Evolutionary conservation across 345 rosid species (phyloP).

Genomic region (Moringa oleifera): DNA sequence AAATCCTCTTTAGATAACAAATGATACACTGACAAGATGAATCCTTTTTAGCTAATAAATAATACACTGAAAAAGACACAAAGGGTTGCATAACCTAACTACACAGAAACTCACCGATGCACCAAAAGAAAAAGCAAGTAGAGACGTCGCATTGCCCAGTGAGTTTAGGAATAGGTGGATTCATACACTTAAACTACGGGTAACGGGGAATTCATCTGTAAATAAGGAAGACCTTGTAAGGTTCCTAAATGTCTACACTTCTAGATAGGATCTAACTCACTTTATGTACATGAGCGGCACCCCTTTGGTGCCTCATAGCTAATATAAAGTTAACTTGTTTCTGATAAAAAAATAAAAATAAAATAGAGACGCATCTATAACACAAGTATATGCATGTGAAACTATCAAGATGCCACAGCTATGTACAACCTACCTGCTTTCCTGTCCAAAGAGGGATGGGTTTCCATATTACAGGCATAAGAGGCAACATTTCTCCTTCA

Average conservation of each 20-base stretch:
- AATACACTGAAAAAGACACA: neutral
- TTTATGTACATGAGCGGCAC: too few relatives aligned
- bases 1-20: neutral
- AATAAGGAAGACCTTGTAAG: too few relatives aligned
- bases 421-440: constrained; percentile 62
- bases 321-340: too few relatives aligned
- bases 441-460: constrained; percentile 96
- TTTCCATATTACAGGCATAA: constrained; percentile 69
- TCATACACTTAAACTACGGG: too few relatives aligned
- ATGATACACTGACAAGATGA: too few relatives aligned
- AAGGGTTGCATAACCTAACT: neutral
- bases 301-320: too few relatives aligned
- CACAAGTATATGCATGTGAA: neutral
- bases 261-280: too few relatives aligned
- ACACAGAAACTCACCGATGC: neutral
- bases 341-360: too few relatives aligned
- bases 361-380: neutral
- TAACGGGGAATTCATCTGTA: too few relatives aligned
- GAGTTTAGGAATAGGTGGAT: too few relatives aligned
- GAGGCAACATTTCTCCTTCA: constrained; percentile 41
- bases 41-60: neutral
- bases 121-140: neutral
- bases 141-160: too few relatives aligned
- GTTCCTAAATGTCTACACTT: too few relatives aligned
- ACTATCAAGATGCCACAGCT: constrained; percentile 1